Evolutionary conservation across 352 stramenopile genomes (phyloP).

Genomic region (Stramenopiles sp.): DNA sequence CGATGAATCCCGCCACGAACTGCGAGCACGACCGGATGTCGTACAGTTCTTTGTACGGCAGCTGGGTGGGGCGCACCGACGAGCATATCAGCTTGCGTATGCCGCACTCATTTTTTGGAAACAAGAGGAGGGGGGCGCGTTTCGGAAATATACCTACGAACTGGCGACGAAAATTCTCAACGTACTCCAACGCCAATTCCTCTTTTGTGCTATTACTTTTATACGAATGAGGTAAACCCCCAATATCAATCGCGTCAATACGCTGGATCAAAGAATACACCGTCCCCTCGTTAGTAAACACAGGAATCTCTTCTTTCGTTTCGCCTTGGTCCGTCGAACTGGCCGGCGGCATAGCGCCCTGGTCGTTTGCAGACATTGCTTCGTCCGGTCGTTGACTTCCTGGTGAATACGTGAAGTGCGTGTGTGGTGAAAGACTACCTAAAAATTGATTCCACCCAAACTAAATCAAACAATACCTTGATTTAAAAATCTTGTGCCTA

Average conservation of each 20-base stretch:
- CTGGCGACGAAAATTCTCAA: conserved; percentile 61
- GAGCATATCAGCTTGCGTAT: conserved; percentile 81
- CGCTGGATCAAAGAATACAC: neutral
- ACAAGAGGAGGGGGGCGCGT: conserved; percentile 51
- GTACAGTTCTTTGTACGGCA: conserved; percentile 73
- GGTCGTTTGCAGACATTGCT: no score
- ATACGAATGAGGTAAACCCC: conserved; percentile 20
- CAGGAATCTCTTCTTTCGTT: neutral
- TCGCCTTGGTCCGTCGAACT: neutral
- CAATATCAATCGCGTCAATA: neutral
- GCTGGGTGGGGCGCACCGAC: conserved; percentile 65
- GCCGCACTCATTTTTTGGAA: conserved; percentile 65
- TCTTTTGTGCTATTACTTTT: conserved; percentile 57
- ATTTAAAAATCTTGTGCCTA: no score
- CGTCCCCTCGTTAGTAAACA: conserved; percentile 10
- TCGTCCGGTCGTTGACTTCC: no score
- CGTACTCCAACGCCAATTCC: conserved; percentile 74
- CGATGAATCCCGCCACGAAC: conserved; percentile 66
- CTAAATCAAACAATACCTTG: no score
- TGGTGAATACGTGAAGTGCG: no score
- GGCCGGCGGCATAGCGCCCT: no score
- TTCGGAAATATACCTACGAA: conserved; percentile 61
- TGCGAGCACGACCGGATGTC: conserved; percentile 49
- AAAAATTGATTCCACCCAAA: no score
- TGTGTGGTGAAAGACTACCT: no score